Percentiles rank a stretch among this genome's conserved stretches.
These are phyloP conservation scores for Pseudozyma pruni DNA, from an alignment of 1,284 basidiomycete species.

Conservation along the genomic window DNA sequence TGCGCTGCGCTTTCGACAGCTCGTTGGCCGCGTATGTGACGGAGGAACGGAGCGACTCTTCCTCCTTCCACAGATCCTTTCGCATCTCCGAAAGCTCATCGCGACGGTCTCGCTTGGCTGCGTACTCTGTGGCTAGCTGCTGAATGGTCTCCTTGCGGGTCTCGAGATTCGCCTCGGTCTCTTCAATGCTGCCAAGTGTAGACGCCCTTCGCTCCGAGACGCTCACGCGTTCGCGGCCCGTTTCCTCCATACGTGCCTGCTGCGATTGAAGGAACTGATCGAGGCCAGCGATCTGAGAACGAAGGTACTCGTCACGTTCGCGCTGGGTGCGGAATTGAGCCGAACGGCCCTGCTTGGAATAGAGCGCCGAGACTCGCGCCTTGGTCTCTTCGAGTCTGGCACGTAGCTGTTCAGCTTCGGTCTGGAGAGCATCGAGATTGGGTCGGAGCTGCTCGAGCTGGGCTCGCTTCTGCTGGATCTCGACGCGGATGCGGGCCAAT, in stretches of 20 bases:
- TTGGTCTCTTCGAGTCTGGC: slow-evolving; percentile 69
- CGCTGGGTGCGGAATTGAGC: slow-evolving; percentile 56
- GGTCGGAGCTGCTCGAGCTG: slow-evolving; percentile 72
- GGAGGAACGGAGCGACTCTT: slow-evolving; percentile 78
- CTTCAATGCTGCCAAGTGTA: slow-evolving; percentile 75
- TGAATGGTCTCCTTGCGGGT: slow-evolving; percentile 70
- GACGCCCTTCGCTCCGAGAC: slow-evolving; percentile 32
- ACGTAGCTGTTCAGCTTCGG: slow-evolving; percentile 74
- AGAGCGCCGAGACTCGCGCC: slow-evolving; percentile 56
- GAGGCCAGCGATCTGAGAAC: slow-evolving; percentile 51
- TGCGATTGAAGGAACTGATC: slow-evolving; percentile 41
- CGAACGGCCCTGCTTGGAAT: slow-evolving; percentile 63
- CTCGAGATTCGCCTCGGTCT: slow-evolving; percentile 75
- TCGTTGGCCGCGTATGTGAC: slow-evolving; percentile 81
- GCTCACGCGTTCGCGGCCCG: slow-evolving; percentile 33
- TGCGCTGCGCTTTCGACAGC: slow-evolving; percentile 82
- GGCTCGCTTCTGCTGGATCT: slow-evolving; percentile 36
- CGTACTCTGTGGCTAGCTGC: slow-evolving; percentile 43
- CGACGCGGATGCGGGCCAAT: slow-evolving; percentile 69
- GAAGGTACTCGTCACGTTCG: slow-evolving; percentile 62
- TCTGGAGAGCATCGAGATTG: slow-evolving; percentile 75
- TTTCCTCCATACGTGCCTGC: slow-evolving; percentile 40
- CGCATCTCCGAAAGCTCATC: slow-evolving; percentile 61
- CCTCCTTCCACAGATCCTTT: slow-evolving; percentile 76
- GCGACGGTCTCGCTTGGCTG: slow-evolving; percentile 65